Evolutionary conservation across 129 eudicot species (phyloP), one percentile per base, ranked within the genome.

Genomic region (Lonicera japonica): DNA sequence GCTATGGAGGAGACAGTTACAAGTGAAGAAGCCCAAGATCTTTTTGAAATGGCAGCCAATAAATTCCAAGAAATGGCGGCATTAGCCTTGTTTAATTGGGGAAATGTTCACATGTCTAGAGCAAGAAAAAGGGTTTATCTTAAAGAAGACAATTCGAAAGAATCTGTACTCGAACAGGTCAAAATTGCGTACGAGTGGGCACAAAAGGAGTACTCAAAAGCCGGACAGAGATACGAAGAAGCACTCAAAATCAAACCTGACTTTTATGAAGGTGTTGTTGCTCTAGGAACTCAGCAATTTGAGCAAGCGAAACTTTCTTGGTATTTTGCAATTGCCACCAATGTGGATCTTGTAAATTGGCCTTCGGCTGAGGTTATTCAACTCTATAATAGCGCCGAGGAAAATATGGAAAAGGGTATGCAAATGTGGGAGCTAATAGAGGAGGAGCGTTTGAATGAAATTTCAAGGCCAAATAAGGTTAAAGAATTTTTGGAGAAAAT

Each of bases 1-100:
- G 99, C 96, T 20, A 78, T 94, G 85, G 99, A 94, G 60, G 99
- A 94, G 65, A 68, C 80, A 0, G 82, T 88, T 25, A 82, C 92
- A 8, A 88, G 95, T 71, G 88, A 85, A 18, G 96, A 83, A 64
- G 89, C 92, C 65, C 95, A 85, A 75, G 87, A 65, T 5, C 54
- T 69, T 46, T 88, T 88, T 48, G 56, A 70, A 43, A 46, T 53
- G 46, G 99, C 99, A 16, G 84, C 83, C n/a, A 82, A 85, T 21
- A 88, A 81, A 64, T 94, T 94, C 68, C 95, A 88, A 60, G 99
- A 94, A 63, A 71, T 94, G 92, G 89, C 82, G 10, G 88, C 99
- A 22, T 80, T 94, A 75, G 99, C 99, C 48, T 60, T 85, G 60
- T 94, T 88, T 67, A 94, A 88, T 61, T 88, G 95, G 76, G 99